A percentile compares a stretch with the other conserved stretches of the same genome.
Conservation (phyloP, 371 early-diverging fungal species). For the Ordospora pajunii region DNA sequence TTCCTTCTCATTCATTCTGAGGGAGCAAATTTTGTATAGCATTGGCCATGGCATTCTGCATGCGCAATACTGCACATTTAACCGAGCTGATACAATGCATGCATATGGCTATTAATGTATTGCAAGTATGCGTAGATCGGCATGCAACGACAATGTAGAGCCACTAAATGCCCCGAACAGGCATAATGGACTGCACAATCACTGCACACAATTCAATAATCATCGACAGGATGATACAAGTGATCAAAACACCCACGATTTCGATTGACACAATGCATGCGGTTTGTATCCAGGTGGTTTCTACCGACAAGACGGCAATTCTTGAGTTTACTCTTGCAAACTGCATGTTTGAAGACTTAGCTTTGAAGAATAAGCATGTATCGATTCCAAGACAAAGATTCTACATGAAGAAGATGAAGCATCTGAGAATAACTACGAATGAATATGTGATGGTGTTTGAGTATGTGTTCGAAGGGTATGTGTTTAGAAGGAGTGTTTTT, state of each 20-base stretch:
- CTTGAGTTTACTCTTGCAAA: background rate
- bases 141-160: too few species aligned
- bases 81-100: too few species aligned
- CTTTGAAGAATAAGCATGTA: background rate
- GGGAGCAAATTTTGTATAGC: background rate
- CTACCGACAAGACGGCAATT: background rate
- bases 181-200: constrained; percentile 23
- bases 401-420: constrained; percentile 10
- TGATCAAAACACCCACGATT: background rate
- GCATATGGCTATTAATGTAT: too few species aligned
- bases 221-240: background rate
- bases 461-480: constrained; percentile 23
- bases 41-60: too few species aligned
- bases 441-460: constrained; percentile 7
- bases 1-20: constrained; percentile 6
- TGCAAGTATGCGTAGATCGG: too few species aligned
- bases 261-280: background rate
- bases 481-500: constrained; percentile 17
- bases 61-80: too few species aligned
- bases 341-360: background rate
- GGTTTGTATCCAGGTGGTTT: constrained; percentile 3
- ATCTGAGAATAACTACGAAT: background rate
- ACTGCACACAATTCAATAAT: constrained; percentile 7
- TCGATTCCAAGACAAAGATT: constrained; percentile 12
- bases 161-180: too few species aligned